Conservation (phyloP, 164 flowering plant species). For the Houttuynia cordata region DNA sequence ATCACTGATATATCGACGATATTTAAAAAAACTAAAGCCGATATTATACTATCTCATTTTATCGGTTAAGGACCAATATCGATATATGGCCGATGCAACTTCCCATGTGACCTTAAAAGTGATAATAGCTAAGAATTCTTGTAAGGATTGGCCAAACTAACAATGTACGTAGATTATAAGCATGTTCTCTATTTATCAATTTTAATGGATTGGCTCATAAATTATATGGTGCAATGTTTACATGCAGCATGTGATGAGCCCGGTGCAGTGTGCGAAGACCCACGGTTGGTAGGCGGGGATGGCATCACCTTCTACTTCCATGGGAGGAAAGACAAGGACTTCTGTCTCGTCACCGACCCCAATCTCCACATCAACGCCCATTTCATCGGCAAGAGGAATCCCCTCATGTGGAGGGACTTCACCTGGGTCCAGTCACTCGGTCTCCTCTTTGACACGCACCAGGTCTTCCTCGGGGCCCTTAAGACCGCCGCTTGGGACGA, state of each 20-base stretch:
- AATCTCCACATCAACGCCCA: conserved; percentile 25
- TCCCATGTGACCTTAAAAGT: too few species aligned
- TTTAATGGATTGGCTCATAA: too few species aligned
- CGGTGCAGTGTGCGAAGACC: conserved; percentile 20
- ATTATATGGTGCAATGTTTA: not conserved
- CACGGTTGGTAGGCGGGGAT: conserved; percentile 24
- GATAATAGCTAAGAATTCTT: too few species aligned
- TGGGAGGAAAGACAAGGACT: conserved; percentile 18
- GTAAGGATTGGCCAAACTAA: too few species aligned
- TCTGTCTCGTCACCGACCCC: conserved; percentile 17
- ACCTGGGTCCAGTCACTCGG: conserved; percentile 21
- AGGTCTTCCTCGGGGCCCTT: conserved; percentile 8
- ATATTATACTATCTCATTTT: too few species aligned
- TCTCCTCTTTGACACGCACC: conserved; percentile 12
- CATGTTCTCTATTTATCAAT: too few species aligned
- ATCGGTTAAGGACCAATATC: too few species aligned
- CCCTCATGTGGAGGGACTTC: conserved; percentile 11
- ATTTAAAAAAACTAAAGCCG: too few species aligned
- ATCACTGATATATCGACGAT: too few species aligned
- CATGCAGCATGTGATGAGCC: conserved; percentile 15
- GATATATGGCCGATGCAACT: too few species aligned
- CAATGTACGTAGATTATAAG: too few species aligned
- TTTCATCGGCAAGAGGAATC: conserved; percentile 18
- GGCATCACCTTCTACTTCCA: conserved; percentile 27
- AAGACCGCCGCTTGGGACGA: conserved; percentile 15